Evolutionary conservation across 1,284 basidiomycete genomes (phyloP), one percentile per base, ranked within the genome.

Genomic region (Marasmius tenuissimus): DNA sequence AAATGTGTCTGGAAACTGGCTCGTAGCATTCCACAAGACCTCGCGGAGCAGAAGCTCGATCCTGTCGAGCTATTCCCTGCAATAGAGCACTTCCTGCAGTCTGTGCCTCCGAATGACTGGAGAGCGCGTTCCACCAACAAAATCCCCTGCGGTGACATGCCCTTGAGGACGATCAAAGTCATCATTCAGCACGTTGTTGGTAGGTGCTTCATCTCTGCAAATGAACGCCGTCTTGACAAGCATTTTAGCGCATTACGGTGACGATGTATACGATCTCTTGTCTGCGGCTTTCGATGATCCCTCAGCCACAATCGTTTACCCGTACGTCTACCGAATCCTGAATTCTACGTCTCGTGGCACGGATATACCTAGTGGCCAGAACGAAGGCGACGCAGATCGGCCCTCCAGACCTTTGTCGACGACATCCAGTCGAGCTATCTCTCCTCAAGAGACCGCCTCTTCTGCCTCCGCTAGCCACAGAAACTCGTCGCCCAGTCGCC

Each of bases 1-100:
- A 99, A 99, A 81, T 99, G 97, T 75, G 87, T 99, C 38, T 99
- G 97, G 97, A 99, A 99, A 78, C 81, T 98, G 58, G 96, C 96
- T 9, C 87, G 97, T 67, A 95, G 94, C 66, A 93, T 98, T 52
- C 95, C 96, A 14, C 91, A 95, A 68, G 94, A 97, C 72, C 81
- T 99, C 51, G 85, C 86, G 65, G 92, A 94, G 59, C 81, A 86
- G 6, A 82, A 87, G 34, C 81, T 99, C 50, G 91, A 94, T 72
- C 91, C 96, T 18, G 89, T 94, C 16, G 92, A 94, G 66, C 78
- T 99, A 20, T 91, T 99, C 71, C 90, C 90, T n/a, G 92, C 96
- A 9, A 90, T 99, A 62, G 97, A 99, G 73, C 88, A 94, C 65
- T 98, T 99, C 77, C 74, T 99, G 56, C 92, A 96, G 72, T 92